A percentile compares a stretch with the other conserved stretches of the same genome.
Evolutionary conservation across 2,329 filamentous ascomycete genomes (phyloP).

Genomic region (Phialocephala sp.): DNA sequence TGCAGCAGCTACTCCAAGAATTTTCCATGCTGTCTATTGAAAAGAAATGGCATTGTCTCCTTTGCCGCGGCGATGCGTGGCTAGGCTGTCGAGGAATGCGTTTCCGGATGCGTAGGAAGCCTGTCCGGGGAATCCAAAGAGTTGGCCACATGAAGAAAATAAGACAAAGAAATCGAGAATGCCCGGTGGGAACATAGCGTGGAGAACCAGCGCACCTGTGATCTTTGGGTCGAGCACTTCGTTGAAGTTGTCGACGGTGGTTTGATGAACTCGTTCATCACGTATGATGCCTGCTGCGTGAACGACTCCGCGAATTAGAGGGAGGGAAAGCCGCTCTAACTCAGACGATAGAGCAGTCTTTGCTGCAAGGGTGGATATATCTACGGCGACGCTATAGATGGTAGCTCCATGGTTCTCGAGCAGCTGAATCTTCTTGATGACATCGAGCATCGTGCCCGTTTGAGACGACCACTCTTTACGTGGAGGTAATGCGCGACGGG

Average conservation of each 20-base stretch:
- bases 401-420: slow-evolving; percentile 7
- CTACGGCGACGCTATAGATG: slow-evolving; percentile 5
- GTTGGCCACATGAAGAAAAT: slow-evolving; percentile 38
- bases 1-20: slow-evolving; percentile 46
- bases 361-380: not conserved
- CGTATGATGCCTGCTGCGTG: slow-evolving; percentile 49
- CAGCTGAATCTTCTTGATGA: not conserved
- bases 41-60: slow-evolving; percentile 50
- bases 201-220: slow-evolving; percentile 40
- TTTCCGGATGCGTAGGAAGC: slow-evolving; percentile 53
- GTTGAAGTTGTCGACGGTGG: slow-evolving; percentile 40
- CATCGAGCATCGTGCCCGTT: slow-evolving; percentile 27
- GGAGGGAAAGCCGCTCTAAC: slow-evolving; percentile 45
- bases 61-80: slow-evolving; percentile 38
- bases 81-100: slow-evolving; percentile 45
- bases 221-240: slow-evolving; percentile 45
- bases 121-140: slow-evolving; percentile 46
- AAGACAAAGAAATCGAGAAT: slow-evolving; percentile 37
- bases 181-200: slow-evolving; percentile 39
- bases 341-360: not conserved
- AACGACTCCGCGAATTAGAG: slow-evolving; percentile 48
- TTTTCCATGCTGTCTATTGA: slow-evolving; percentile 51
- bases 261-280: slow-evolving; percentile 45
- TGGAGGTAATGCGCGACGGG: slow-evolving; percentile 46
- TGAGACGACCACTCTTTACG: slow-evolving; percentile 42